phyloP scores from a whole-genome alignment of 805 yeast genomes.

The Isabelozyma rhagii region DNA sequence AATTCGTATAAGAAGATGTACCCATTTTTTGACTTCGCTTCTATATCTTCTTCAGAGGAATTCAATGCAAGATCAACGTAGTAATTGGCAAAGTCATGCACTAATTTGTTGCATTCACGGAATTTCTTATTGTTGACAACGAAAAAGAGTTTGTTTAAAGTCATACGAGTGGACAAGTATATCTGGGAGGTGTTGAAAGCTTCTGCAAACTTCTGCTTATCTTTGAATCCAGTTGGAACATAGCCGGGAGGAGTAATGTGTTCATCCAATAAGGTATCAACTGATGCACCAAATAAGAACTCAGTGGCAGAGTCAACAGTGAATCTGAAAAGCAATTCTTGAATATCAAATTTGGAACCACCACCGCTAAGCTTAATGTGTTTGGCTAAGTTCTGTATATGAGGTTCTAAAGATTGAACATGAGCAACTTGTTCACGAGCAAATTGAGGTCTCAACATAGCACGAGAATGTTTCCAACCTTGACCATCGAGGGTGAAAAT shows the following conservation, averaged over 20 bases:
- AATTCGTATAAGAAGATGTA: conserved; percentile 49
- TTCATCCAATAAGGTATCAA: conserved; percentile 28
- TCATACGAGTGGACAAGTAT: conserved; percentile 25
- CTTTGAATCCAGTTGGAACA: conserved; percentile 18
- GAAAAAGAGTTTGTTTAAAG: conserved; percentile 22
- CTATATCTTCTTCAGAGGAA: conserved; percentile 27
- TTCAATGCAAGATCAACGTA: conserved; percentile 38
- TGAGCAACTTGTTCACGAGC: conserved; percentile 43
- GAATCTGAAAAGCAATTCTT: conserved; percentile 34
- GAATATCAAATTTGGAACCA: conserved; percentile 33
- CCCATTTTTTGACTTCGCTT: conserved; percentile 28
- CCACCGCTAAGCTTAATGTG: conserved; percentile 21
- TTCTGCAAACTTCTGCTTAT: conserved; percentile 30
- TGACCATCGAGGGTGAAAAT: conserved; percentile 40
- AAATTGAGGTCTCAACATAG: conserved; percentile 44
- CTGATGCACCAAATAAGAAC: conserved; percentile 40
- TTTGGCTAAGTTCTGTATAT: conserved; percentile 29
- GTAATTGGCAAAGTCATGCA: conserved; percentile 28
- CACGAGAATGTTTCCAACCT: conserved; percentile 43
- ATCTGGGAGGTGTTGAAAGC: conserved; percentile 34
- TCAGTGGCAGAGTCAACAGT: conserved; percentile 42
- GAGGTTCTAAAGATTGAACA: conserved; percentile 37
- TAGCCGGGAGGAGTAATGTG: conserved; percentile 8
- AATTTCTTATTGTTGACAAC: conserved; percentile 20
- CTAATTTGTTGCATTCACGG: conserved; percentile 18